Conservation (phyloP, 139 green algal genomes). For the Chlorella ohadii region DNA sequence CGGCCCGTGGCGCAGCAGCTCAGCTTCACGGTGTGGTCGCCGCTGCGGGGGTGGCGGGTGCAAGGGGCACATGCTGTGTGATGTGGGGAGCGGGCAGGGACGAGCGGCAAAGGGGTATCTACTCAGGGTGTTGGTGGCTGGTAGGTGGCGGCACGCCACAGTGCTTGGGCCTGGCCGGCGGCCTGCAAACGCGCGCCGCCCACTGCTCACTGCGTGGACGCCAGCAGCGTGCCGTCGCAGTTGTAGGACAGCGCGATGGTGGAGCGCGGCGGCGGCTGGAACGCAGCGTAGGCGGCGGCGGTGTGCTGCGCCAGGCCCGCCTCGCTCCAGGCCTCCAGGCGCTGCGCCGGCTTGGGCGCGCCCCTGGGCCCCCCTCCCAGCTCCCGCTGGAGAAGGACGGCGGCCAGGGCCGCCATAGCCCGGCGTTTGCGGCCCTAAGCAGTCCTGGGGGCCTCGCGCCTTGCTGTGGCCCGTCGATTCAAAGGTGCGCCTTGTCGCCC, state of each 20-base stretch:
- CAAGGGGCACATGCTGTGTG: too few species aligned
- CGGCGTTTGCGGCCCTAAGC: not conserved
- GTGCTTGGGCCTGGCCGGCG: too few species aligned
- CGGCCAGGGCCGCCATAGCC: not conserved
- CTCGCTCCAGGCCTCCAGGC: constrained; percentile 37
- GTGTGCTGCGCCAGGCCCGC: constrained; percentile 27
- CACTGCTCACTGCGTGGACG: constrained; percentile 84
- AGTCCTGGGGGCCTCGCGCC: too few species aligned
- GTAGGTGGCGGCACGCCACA: too few species aligned
- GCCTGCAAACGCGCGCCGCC: not conserved
- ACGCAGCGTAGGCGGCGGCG: constrained; percentile 39
- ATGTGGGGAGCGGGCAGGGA: too few species aligned
- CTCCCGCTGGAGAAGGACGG: constrained; percentile 14
- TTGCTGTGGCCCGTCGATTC: too few species aligned
- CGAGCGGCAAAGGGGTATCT: too few species aligned
- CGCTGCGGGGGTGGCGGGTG: too few species aligned
- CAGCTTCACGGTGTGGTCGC: constrained; percentile 95
- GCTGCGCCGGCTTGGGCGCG: not conserved
- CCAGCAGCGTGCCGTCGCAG: constrained; percentile 80
- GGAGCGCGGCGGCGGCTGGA: constrained; percentile 85
- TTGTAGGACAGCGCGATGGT: constrained; percentile 91
- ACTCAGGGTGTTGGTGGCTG: too few species aligned
- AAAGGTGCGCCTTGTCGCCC: too few species aligned
- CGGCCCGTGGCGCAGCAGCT: constrained; percentile 64
- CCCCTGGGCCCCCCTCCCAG: not conserved